Evolutionary conservation across 2,329 filamentous ascomycete species (phyloP).

Genomic region (Diaporthe ilicicola): DNA sequence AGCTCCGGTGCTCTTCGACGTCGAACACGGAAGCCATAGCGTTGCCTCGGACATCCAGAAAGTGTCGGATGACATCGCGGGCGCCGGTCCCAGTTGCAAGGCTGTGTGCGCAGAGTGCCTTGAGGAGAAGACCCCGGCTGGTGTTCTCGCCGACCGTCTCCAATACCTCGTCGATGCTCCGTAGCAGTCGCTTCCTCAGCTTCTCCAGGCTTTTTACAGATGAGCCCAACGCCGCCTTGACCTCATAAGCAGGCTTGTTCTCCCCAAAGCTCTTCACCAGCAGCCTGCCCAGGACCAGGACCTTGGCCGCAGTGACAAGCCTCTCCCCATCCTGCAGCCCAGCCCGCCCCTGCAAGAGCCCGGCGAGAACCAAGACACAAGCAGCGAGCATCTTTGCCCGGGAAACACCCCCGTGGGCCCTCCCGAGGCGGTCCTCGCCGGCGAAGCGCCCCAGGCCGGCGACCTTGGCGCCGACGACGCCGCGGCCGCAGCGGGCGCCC

Average conservation of each 20-base stretch:
- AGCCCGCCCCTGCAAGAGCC: constrained; percentile 55
- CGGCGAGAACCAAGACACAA: constrained; percentile 58
- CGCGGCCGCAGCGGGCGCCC: constrained; percentile 79
- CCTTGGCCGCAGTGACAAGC: constrained; percentile 70
- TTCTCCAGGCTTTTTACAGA: constrained; percentile 70
- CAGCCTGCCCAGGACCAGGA: constrained; percentile 78
- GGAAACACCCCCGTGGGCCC: constrained; percentile 46
- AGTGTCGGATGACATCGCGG: constrained; percentile 80
- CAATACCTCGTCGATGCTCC: constrained; percentile 75
- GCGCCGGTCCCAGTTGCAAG: constrained; percentile 82
- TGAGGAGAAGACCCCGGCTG: constrained; percentile 66
- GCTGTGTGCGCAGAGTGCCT: constrained; percentile 83
- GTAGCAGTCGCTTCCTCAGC: constrained; percentile 70
- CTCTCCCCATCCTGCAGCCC: constrained; percentile 53
- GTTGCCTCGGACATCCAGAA: constrained; percentile 76
- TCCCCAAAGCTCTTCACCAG: constrained; percentile 77
- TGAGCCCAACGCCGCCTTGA: constrained; percentile 59
- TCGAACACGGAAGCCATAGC: constrained; percentile 72
- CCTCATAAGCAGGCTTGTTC: constrained; percentile 43
- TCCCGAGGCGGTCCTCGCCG: constrained; percentile 37
- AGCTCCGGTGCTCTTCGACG: constrained; percentile 49
- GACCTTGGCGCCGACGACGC: constrained; percentile 72
- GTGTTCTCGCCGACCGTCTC: constrained; percentile 65
- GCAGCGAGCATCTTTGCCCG: constrained; percentile 60
- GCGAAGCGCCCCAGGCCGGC: constrained; percentile 62